Base-by-base conservation (phyloP, 1,284 basidiomycete genomes). In the Rhodotorula sp. region DNA sequence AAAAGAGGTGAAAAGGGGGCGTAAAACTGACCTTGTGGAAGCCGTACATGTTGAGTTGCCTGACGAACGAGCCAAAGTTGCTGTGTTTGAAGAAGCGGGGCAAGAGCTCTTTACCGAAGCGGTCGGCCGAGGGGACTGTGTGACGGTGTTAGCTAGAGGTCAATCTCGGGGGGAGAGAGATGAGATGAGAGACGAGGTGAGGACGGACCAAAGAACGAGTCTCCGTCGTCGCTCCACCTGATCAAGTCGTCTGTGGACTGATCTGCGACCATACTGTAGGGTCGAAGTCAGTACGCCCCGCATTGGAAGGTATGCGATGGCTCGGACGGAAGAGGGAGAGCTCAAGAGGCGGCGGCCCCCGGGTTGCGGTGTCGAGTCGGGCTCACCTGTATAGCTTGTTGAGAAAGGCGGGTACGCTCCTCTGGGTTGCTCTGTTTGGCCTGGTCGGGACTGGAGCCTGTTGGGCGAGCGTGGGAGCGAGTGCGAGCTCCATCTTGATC, bases 11-110 rank as follows among this genome's bases (percentile, higher is more conserved):
- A n/a, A n/a, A n/a, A n/a, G n/a, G n/a, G n/a, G n/a, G n/a, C n/a
- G 57, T 12, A 5, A 6, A 10, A 44, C 72, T 26, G 37, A 72
- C 75, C 70, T 77, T 76, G 72, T 75, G 92, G 80, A 95, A 95
- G 58, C 92, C 93, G 80, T 95, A 95, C 93, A 96, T 96, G 85
- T 98, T 97, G 78, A 97, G 86, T 81, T 98, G 95, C 51, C 95
- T 87, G 49, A 97, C 94, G 79, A 98, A 97, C 56, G 91, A 93
- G 60, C 88, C 88, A 80, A 96, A 96, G 81, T 95, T 95, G 75
- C 89, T 88, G 83, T 97, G 95, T 80, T 97, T 97, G 87, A 97
- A 98, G 89, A 91, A 97, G 60, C 88, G 86, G 6, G 92, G 91
- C 12, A 98, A 85, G 37, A 96, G 87, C 81, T 97, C 91, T 60